Base-by-base conservation (phyloP, 306 rosid genomes). In the Medicago lupulina region DNA sequence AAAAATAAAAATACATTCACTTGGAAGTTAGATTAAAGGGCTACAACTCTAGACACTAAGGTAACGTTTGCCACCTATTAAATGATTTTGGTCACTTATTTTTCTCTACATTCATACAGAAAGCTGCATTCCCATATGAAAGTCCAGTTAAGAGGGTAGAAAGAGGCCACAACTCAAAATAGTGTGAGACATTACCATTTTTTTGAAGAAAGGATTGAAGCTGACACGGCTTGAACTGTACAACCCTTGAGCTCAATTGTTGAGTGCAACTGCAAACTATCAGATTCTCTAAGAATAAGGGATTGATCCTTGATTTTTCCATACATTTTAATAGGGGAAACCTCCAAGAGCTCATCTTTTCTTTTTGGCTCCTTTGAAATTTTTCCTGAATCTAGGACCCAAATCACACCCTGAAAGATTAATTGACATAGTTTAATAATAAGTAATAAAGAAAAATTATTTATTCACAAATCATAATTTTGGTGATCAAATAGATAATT, bases 211-310 rank as follows among this genome's bases (percentile, higher is more conserved):
- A 83, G 74, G 65, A 46, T 77, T 73, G 97, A 40, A 19, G 97
- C 87, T 10, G 99, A 95, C 81, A 95, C 99, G 13, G 99, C 91
- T 86, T 88, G 89, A 69, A 90, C 76, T 14, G 74, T 40, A 84
- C 94, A 89, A 25, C 93, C 91, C 80, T 86, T 90, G 63, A 95
- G 87, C 58, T 77, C 85, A 70, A 90, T 71, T 8, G 76, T 82
- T 39, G 81, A 51, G 44, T 55, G 73, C 23, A 76, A 46, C 49
- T 55, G 75, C 46, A 76, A 81, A 77, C 90, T 96, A 86, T 82
- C 91, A 17, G 84, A 6, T 15, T 83, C 91, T 19, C 50, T 64
- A 53, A 95, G 82, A 77, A 85, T 31, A 54, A 95, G 87, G 0
- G 82, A 75, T 19, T 81, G 80, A 51, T 79, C 93, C 76, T 82